phyloP scores from a whole-genome alignment of 2,329 filamentous ascomycete genomes.

The Sphaceloma murrayae region DNA sequence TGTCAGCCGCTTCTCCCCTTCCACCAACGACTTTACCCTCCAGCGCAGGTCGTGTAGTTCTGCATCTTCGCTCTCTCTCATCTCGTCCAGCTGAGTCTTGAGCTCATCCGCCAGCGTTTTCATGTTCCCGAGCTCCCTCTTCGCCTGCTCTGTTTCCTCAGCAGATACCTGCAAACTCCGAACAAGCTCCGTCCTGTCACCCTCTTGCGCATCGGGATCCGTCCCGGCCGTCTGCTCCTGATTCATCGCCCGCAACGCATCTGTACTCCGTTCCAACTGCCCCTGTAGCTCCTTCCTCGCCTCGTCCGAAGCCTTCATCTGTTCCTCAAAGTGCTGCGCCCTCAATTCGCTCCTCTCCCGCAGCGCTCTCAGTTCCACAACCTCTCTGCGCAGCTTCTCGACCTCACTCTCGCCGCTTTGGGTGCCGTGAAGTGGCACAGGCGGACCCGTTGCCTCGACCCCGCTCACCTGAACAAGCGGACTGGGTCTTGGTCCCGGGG shows the following conservation, averaged over 20 bases:
- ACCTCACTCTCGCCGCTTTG: neutral
- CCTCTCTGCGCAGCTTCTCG: neutral
- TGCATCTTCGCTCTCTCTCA: slow-evolving; percentile 20
- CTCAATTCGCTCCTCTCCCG: slow-evolving; percentile 6
- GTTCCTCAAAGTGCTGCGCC: slow-evolving; percentile 15
- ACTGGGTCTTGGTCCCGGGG: neutral
- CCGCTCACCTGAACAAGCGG: slow-evolving; percentile 1
- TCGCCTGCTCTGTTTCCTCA: neutral
- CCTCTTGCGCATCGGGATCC: neutral
- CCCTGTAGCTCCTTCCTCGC: slow-evolving; percentile 18
- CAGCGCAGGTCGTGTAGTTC: slow-evolving; percentile 18
- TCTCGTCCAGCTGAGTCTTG: slow-evolving; percentile 22
- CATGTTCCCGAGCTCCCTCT: slow-evolving; percentile 18
- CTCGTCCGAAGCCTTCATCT: neutral
- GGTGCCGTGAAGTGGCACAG: neutral
- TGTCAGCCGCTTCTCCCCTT: slow-evolving; percentile 3
- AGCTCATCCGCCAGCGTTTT: slow-evolving; percentile 21
- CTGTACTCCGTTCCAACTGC: slow-evolving; percentile 21
- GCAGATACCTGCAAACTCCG: neutral
- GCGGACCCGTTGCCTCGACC: neutral
- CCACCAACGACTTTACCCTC: neutral
- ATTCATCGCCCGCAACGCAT: slow-evolving; percentile 17
- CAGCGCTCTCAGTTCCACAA: slow-evolving; percentile 9
- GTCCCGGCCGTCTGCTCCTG: neutral
- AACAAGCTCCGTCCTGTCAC: neutral